Conservation (phyloP, 768 basidiomycete genomes). For the Tephrocybe sp. region DNA sequence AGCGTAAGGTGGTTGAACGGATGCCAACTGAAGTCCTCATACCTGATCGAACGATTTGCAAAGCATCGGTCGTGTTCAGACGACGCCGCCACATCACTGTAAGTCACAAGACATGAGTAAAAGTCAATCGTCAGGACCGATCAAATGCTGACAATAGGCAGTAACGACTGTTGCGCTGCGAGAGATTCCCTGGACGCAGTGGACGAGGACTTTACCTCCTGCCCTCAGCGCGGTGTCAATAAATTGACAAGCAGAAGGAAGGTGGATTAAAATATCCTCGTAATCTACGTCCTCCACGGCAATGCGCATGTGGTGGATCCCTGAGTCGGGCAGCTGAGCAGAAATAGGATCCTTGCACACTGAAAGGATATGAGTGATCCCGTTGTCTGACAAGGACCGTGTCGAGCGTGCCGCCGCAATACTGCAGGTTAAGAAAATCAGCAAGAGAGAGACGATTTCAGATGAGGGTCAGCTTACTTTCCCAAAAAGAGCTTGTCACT, state of each 20-base stretch:
- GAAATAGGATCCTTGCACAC: slow-evolving; percentile 73
- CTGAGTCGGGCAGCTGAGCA: slow-evolving; percentile 67
- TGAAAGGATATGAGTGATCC: slow-evolving; percentile 77
- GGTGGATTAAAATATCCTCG: slow-evolving; percentile 62
- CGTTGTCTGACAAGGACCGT: slow-evolving; percentile 66
- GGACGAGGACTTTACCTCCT: slow-evolving; percentile 64
- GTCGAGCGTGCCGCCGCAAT: slow-evolving; percentile 69
- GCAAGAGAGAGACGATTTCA: slow-evolving; percentile 17
- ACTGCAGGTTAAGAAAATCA: slow-evolving; percentile 33
- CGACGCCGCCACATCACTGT: slow-evolving; percentile 70
- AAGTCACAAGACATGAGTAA: slow-evolving; percentile 6
- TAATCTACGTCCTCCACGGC: slow-evolving; percentile 68
- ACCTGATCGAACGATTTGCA: slow-evolving; percentile 62
- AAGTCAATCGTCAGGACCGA: background rate
- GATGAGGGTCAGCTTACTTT: slow-evolving; percentile 51
- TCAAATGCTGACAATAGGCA: slow-evolving; percentile 60
- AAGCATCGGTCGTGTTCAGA: slow-evolving; percentile 55
- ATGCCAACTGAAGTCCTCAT: slow-evolving; percentile 1
- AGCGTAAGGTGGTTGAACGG: background rate
- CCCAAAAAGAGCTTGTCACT: slow-evolving; percentile 66
- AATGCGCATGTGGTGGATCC: slow-evolving; percentile 67
- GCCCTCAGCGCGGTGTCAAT: slow-evolving; percentile 57
- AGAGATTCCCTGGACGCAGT: slow-evolving; percentile 65
- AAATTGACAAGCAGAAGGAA: slow-evolving; percentile 64
- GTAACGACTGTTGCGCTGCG: slow-evolving; percentile 69